Base-by-base conservation (phyloP, 805 yeast genomes). In the Ogataea dorogensis region DNA sequence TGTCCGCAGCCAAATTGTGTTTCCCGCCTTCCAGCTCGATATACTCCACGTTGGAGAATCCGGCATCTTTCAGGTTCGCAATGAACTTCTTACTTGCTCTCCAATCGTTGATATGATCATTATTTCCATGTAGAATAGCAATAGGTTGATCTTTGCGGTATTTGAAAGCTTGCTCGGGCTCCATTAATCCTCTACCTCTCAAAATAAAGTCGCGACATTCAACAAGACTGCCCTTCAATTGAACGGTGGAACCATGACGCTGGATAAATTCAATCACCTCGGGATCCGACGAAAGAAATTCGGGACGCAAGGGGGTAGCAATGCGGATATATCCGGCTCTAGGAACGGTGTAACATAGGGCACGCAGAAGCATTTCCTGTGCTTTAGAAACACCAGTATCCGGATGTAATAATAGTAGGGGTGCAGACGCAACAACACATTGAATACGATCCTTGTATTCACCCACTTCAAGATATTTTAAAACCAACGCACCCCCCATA, bases 401-500 rank as follows among this genome's bases (percentile, higher is more conserved):
- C 10, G 83, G 80, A 51, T 79, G 79, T 36, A 81, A 57, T 7
- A 53, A 39, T 24, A 84, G 65, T 43, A 80, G 67, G 2, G 95
- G 94, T 1, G 79, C 87, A 21, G 71, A 62, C 0, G 66, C 71
- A 24, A 71, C 58, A 28, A 74, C 67, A 0, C 75, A 76, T 21
- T 64, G 59, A 17, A 84, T 41, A 13, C 66, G 48, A 17, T 70
- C 67, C 28, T 60, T 66, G 50, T 68, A 60, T 40, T 64, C 71
- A 2, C 89, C 89, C 20, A 54, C 52, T 23, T 75, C 67, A 3
- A 75, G 77, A 54, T 84, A 83, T 56, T 79, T 80, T 39, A 84
- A 61, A 0, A 64, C 65, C 33, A 84, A 76, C 0, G 82, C 89
- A 14, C 91, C 91, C 33, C 95, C 95, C 89, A 85, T 82, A 7